Evolutionary conservation across 192 early-diverging fungal species (phyloP), one percentile per base, ranked within the genome.

Genomic region (Coemansia sp.): DNA sequence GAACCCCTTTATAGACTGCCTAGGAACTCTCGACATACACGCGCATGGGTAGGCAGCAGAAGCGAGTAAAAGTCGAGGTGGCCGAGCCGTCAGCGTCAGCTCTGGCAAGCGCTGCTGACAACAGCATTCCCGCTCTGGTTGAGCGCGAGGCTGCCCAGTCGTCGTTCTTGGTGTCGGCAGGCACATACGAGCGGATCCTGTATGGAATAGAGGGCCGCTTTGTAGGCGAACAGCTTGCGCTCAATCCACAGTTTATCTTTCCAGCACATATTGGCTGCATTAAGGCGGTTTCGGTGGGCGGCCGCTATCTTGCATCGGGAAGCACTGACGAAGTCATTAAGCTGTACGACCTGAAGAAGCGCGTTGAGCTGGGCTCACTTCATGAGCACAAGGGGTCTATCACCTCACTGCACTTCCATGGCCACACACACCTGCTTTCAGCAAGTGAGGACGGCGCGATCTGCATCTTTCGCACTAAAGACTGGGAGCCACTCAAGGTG

Each of bases 181-280:
- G 97, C 61, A 94, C 95, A 26, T 99, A 99, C 74, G 97, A 99
- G 76, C 89, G 96, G 13, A 86, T 98, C 23, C 83, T 99, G n/a
- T 99, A 98, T 72, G 96, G 95, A 10, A 77, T 98, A 26, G 88
- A 95, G 62, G 89, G 84, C 7, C 69, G 65, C 13, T 66, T 72
- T 60, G 70, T 57, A 16, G 78, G 63, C 24, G 42, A 60, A n/a
- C 51, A 46, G 26, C 62, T 81, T 35, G 63, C 69, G 24, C 69
- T 81, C 18, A 72, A 66, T 9, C 92, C 95, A 13, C 79, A 89
- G 36, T 99, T 97, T 85, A 95, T 95, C 59, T 95, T 98, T 59
- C 90, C 96, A 5, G 91, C 98, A 10, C 98, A 99, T 75, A 94
- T 90, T 50, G 89, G 92, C 20, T 94, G 90, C 74, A 98, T 99